Conservation (phyloP, 768 basidiomycete genomes). For the Lactarius evosmus region DNA sequence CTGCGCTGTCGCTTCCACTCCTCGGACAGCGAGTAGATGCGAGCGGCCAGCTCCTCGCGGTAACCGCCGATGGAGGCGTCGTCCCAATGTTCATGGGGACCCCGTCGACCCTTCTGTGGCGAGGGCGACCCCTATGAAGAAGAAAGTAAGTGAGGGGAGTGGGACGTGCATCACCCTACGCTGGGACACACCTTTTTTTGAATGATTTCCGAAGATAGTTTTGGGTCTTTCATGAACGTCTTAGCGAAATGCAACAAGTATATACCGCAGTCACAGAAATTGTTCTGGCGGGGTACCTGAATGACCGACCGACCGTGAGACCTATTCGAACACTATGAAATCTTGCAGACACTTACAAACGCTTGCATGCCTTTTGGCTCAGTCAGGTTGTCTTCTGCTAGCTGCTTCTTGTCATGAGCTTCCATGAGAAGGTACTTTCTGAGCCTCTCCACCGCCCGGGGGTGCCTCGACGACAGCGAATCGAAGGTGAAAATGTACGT, state of each 20-base stretch:
- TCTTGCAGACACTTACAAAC: conserved; percentile 40
- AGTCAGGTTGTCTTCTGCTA: conserved; percentile 34
- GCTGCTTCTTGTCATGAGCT: conserved; percentile 61
- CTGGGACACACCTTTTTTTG: conserved; percentile 34
- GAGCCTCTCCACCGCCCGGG: conserved; percentile 58
- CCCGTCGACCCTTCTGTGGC: conserved; percentile 10
- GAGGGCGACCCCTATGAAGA: conserved; percentile 10
- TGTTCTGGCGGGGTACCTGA: conserved; percentile 85
- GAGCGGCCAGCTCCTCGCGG: conserved; percentile 20
- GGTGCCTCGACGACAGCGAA: conserved; percentile 77
- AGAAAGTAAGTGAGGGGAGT: not conserved
- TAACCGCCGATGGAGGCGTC: conserved; percentile 5
- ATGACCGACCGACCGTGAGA: not conserved
- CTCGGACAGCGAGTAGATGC: conserved; percentile 22
- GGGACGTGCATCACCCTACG: no score
- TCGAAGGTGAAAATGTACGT: conserved; percentile 85
- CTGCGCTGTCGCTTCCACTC: conserved; percentile 25
- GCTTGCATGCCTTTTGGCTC: conserved; percentile 48
- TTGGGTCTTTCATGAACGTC: conserved; percentile 67
- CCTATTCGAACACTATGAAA: not conserved
- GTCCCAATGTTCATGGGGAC: conserved; percentile 26
- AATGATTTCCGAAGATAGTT: conserved; percentile 49
- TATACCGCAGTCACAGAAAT: conserved; percentile 89
- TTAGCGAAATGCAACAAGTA: conserved; percentile 86
- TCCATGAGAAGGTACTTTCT: conserved; percentile 68